Evolutionary conservation across 768 basidiomycete species (phyloP), one percentile per base, ranked within the genome.

Genomic region (Lactifluus subvellereus): DNA sequence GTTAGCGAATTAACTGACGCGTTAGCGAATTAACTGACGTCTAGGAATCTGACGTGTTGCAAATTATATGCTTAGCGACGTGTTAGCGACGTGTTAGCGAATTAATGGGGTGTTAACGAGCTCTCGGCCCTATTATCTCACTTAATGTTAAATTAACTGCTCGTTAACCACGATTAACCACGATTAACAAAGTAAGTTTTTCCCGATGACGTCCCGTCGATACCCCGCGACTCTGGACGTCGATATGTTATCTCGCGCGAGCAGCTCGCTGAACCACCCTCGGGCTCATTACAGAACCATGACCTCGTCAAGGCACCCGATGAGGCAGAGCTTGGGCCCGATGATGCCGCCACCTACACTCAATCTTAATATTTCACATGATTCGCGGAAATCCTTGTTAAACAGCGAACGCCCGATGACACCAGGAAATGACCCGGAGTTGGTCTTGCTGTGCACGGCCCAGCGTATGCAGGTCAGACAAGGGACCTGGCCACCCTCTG

Each of bases 371-470:
- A 5, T 33, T 22, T 59, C 62, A 7, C 59, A 50, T 55, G 37
- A 49, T 13, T 60, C 59, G 6, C 50, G 53, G 18, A 58, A 57
- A 22, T 62, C 51, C 6, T 68, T 72, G 6, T 67, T 71, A 42
- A 70, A 67, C 38, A 72, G 72, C 14, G 74, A 71, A 10, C 75
- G 75, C 27, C 72, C 77, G 3, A 61, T 67, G 62, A 67, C 66
- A 4, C 66, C 66, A 27, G 67, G 67, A 30, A 66, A 56, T 16
- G 67, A 67, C 22, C 73, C 77, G 13, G 75, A 76, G 38, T 63
- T 68, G 14, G 81, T 79, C 1, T 78, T 81, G 8, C 66, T 87
- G 0, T 74, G 81, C 53, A 84, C 80, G 7, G 85, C 84, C 0
- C 75, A 76, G 10, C 76, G 78, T 1, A 78, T 80, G 54, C 72